Conservation (phyloP, 192 early-diverging fungal species). For the Backusella macrospora region DNA sequence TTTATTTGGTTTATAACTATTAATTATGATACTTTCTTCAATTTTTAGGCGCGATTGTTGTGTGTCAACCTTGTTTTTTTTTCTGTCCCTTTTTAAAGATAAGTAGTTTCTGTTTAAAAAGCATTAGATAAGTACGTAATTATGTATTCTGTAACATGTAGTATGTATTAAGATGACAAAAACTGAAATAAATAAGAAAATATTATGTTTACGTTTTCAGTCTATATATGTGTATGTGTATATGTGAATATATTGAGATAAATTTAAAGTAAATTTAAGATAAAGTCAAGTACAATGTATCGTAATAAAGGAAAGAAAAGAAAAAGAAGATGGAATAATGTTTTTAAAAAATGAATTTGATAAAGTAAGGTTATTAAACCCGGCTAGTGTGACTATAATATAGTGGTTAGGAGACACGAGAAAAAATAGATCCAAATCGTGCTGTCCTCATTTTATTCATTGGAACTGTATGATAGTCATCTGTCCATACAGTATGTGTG, state of each 20-base stretch:
- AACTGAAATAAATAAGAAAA: neutral
- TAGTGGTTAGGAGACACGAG: constrained; percentile 22
- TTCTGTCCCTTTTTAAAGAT: neutral
- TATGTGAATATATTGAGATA: neutral
- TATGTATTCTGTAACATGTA: neutral
- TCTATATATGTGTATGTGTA: neutral
- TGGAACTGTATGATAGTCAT: constrained; percentile 15
- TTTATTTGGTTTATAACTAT: neutral
- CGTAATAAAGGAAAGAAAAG: neutral
- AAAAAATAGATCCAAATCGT: constrained; percentile 28
- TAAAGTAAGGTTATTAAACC: constrained; percentile 23
- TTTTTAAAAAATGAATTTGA: constrained; percentile 17
- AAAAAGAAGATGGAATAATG: constrained; percentile 11
- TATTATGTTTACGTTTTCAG: neutral
- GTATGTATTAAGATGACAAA: neutral
- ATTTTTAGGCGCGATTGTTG: neutral
- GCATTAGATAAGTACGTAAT: neutral
- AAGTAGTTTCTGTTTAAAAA: neutral
- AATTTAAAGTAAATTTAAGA: neutral
- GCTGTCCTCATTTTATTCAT: constrained; percentile 14
- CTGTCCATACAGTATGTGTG: neutral
- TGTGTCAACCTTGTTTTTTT: neutral
- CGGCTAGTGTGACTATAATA: constrained; percentile 26
- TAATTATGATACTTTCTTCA: neutral
- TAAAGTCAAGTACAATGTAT: neutral